A percentile compares a stretch with the other conserved stretches of the same genome.
Conservation (phyloP, 306 rosid species). For the Cajanus cajan region DNA sequence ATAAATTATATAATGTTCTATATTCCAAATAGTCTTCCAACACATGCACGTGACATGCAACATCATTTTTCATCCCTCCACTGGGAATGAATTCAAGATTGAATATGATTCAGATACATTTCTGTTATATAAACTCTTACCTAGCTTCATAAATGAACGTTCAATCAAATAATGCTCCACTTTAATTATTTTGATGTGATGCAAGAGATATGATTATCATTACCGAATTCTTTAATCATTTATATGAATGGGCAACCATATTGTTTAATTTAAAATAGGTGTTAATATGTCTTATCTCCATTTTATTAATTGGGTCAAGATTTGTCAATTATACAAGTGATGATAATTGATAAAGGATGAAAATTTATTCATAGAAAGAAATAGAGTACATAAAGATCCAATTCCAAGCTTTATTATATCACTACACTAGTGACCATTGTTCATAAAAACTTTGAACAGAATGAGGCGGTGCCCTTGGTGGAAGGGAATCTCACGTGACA, state of each 20-base stretch:
- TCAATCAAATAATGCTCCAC: neutral
- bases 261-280: too few relatives aligned
- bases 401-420: neutral
- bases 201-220: neutral
- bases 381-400: neutral
- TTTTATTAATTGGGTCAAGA: neutral
- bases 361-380: slow-evolving; percentile 4
- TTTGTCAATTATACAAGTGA: neutral
- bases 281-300: neutral
- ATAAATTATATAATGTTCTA: neutral
- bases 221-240: neutral
- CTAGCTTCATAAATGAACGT: neutral
- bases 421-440: neutral
- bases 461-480: slow-evolving; percentile 50
- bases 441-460: neutral
- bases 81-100: neutral
- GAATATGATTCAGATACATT: neutral
- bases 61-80: neutral
- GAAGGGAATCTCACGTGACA: slow-evolving; percentile 56
- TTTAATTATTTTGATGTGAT: neutral
- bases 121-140: too few relatives aligned
- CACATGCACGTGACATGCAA: neutral
- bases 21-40: neutral
- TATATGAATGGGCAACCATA: neutral
- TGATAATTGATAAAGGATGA: neutral